Evolutionary conservation across 1,139 yeast genomes (phyloP).

Genomic region (Blastobotrys capitulatus): DNA sequence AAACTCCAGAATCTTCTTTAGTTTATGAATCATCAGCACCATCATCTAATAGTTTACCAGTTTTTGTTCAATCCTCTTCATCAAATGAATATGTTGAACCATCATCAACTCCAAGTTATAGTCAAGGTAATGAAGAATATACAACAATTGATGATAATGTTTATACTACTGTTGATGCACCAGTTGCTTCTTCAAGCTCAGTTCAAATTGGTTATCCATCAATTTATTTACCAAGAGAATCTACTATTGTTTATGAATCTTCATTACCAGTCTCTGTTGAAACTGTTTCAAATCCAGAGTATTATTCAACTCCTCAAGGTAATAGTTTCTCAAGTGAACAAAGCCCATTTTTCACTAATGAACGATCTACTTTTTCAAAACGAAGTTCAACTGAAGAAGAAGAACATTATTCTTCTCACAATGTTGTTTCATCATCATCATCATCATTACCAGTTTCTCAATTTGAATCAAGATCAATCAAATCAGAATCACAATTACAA

Average conservation of each 20-base stretch:
- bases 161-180: not conserved
- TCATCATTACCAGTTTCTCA: conserved; percentile 11
- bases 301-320: not conserved
- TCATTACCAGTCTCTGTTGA: not conserved
- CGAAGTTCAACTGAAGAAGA: conserved; percentile 4
- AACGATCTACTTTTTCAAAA: conserved; percentile 6
- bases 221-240: not conserved
- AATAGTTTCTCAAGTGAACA: too few relatives aligned
- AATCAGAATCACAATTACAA: not conserved
- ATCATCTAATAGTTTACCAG: too few relatives aligned
- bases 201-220: not conserved
- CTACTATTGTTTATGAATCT: not conserved
- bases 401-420: not conserved
- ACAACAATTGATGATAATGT: not conserved
- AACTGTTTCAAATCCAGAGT: not conserved
- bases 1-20: too few relatives aligned
- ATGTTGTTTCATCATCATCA: not conserved
- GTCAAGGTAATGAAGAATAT: too few relatives aligned
- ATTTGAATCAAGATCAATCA: conserved; percentile 23
- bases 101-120: not conserved
- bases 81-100: too few relatives aligned
- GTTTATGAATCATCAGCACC: too few relatives aligned
- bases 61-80: too few relatives aligned
- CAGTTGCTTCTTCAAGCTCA: not conserved
- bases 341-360: conserved; percentile 3